Base-by-base conservation (phyloP, 768 basidiomycete genomes). In the Cystofilobasidium capitatum region DNA sequence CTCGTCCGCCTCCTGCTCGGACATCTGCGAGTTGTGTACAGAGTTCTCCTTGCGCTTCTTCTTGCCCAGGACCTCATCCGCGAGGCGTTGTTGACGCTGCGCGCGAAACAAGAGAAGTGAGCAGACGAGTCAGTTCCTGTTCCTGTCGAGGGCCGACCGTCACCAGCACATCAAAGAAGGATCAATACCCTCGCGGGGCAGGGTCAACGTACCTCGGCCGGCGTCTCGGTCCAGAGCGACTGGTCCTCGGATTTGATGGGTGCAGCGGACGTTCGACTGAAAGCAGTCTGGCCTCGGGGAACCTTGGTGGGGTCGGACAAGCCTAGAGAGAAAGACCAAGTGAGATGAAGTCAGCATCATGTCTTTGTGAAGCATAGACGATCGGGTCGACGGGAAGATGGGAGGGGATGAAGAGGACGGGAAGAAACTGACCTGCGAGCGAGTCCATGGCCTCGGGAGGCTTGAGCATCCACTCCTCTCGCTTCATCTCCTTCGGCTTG, bases 381-480 rank as follows among this genome's bases (percentile, higher is more conserved):
- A 31, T 2, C 35, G 13, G 60, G 17, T 33, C 17, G n/a, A 20
- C 17, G 29, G 47, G 47, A 49, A 22, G 22, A 49, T 10, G 8
- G 20, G 17, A 37, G 20, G 29, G 49, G 10, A 37, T n/a, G 7
- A 66, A 24, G 16, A 17, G 33, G 10, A 35, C 22, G 31, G n/a
- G 55, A 16, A 33, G 7, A 20, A 14, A 73, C 77, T 71, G 72
- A 93, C 91, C 86, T 57, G 82, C 83, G 6, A 93, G 80, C 16
- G 94, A 77, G 70, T 88, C 88, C 1, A 88, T 86, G 1, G 85
- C 83, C 24, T 86, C 84, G 0, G 96, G 94, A 1, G 94, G 94
- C 1, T 88, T 87, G 54, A 98, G 82, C 96, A 99, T 99, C 96
- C 96, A 99, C 76, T 93, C 92, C 24, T 97, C 90, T 49, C 96